A percentile compares a stretch with the other conserved stretches of the same genome.
Conservation (phyloP, 495 filamentous ascomycete genomes). For the Aspergillus campestris region DNA sequence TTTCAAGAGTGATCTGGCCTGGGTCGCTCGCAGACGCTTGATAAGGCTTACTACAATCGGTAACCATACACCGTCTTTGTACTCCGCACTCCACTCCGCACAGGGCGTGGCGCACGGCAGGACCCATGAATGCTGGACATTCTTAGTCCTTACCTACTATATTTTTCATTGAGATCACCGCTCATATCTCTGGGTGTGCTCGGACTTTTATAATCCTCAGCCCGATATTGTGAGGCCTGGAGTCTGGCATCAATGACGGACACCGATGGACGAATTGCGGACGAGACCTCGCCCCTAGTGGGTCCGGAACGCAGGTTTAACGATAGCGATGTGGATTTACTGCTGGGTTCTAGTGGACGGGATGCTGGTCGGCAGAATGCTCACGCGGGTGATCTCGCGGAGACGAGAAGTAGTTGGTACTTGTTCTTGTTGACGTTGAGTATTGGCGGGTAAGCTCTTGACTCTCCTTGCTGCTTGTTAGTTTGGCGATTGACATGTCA, state of each 20-base stretch:
- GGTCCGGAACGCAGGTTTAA: constrained; percentile 15
- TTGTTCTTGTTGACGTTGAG: constrained; percentile 75
- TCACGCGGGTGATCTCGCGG: constrained; percentile 5
- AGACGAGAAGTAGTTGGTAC: constrained; percentile 66
- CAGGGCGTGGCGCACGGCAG: too few relatives aligned
- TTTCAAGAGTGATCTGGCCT: too few relatives aligned
- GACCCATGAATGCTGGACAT: too few relatives aligned
- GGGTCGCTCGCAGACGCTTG: too few relatives aligned
- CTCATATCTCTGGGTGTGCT: too few relatives aligned
- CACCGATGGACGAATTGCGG: constrained; percentile 7
- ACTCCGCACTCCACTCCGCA: too few relatives aligned
- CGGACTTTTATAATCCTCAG: too few relatives aligned
- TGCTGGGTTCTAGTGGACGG: constrained; percentile 5
- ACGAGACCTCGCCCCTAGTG: constrained; percentile 37
- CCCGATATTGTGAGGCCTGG: too few relatives aligned
- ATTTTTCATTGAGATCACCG: too few relatives aligned
- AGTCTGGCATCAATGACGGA: constrained; percentile 6
- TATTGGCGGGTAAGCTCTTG: constrained; percentile 57
- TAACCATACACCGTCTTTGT: too few relatives aligned
- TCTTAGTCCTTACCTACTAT: too few relatives aligned
- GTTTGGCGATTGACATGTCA: not conserved
- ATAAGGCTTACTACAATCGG: too few relatives aligned
- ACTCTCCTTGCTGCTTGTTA: not conserved
- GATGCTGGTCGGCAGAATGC: constrained; percentile 11
- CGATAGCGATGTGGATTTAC: constrained; percentile 12